Conservation (phyloP, 352 stramenopile species). For the Pythium vanterpoolii region DNA sequence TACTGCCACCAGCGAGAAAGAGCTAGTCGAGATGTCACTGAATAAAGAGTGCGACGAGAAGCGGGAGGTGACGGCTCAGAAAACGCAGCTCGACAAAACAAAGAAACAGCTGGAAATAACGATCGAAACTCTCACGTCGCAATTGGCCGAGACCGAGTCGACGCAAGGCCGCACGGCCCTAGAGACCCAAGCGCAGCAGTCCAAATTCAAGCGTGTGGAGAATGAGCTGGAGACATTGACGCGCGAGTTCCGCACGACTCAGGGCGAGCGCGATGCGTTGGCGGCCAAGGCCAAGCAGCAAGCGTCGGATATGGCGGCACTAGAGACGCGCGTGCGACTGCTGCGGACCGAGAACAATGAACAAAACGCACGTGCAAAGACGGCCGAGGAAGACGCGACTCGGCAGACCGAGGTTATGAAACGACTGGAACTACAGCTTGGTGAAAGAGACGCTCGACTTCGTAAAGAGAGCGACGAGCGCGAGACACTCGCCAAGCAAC, state of each 20-base stretch:
- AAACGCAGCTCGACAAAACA: constrained; percentile 22
- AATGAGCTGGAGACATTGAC: constrained; percentile 24
- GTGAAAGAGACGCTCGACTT: constrained; percentile 18
- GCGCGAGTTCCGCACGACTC: constrained; percentile 21
- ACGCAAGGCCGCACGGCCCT: constrained; percentile 12
- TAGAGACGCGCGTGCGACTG: constrained; percentile 29
- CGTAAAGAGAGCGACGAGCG: constrained; percentile 21
- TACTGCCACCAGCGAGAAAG: constrained; percentile 31
- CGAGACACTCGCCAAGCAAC: constrained; percentile 16
- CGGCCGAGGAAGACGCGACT: constrained; percentile 25
- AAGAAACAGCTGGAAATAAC: constrained; percentile 29
- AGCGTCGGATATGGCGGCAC: constrained; percentile 15
- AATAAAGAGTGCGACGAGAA: constrained; percentile 29
- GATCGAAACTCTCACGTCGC: constrained; percentile 18
- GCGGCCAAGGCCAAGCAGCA: constrained; percentile 25
- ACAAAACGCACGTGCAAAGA: constrained; percentile 18
- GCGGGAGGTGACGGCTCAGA: constrained; percentile 19
- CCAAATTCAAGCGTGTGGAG: constrained; percentile 34
- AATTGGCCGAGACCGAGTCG: constrained; percentile 26
- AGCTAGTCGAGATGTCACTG: constrained; percentile 23
- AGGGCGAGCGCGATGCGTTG: constrained; percentile 29
- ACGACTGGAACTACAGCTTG: constrained; percentile 20
- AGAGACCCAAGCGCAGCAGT: constrained; percentile 30
- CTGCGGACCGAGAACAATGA: constrained; percentile 33
- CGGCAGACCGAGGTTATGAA: constrained; percentile 16